Percentiles rank a stretch among this genome's conserved stretches.
phyloP scores from a whole-genome alignment of 805 yeast species.

The Wickerhamiella shivajii region DNA sequence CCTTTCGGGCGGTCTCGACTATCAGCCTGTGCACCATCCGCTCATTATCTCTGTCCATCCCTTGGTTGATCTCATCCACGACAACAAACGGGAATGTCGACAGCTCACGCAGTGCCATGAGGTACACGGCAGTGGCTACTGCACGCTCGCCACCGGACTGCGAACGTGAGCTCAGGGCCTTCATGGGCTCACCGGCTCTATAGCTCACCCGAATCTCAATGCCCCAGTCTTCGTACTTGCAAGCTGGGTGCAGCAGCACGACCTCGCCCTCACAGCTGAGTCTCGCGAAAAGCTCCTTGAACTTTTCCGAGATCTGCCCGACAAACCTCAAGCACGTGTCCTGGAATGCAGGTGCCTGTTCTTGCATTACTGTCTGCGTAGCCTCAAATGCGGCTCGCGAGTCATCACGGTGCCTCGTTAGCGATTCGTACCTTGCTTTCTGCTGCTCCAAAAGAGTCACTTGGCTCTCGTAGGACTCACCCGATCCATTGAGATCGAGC shows the following conservation, averaged over 20 bases:
- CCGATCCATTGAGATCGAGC: slow-evolving; percentile 6
- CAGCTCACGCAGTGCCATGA: slow-evolving; percentile 79
- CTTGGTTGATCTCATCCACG: slow-evolving; percentile 97
- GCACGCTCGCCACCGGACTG: slow-evolving; percentile 98
- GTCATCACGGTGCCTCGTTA: neutral
- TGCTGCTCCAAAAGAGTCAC: slow-evolving; percentile 6
- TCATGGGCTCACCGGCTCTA: slow-evolving; percentile 58
- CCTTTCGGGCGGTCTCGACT: slow-evolving; percentile 57
- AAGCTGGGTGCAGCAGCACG: slow-evolving; percentile 29
- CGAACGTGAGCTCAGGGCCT: slow-evolving; percentile 63
- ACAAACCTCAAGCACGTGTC: neutral
- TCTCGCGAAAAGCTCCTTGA: slow-evolving; percentile 47
- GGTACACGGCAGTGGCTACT: slow-evolving; percentile 78
- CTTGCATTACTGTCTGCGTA: slow-evolving; percentile 2
- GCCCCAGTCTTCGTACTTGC: slow-evolving; percentile 58
- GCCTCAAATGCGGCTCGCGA: neutral
- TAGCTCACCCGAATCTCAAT: slow-evolving; percentile 74
- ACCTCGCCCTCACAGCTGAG: slow-evolving; percentile 88
- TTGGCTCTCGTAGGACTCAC: slow-evolving; percentile 9
- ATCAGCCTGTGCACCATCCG: slow-evolving; percentile 70
- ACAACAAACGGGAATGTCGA: slow-evolving; percentile 85
- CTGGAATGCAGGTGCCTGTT: slow-evolving; percentile 4
- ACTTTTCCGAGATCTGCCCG: slow-evolving; percentile 40
- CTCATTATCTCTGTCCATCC: slow-evolving; percentile 93
- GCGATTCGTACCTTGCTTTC: slow-evolving; percentile 6